A percentile compares a stretch with the other conserved stretches of the same genome.
These are phyloP conservation scores for Ascochyta lentis DNA, from an alignment of 2,329 filamentous ascomycete species.

Conservation along the genomic window DNA sequence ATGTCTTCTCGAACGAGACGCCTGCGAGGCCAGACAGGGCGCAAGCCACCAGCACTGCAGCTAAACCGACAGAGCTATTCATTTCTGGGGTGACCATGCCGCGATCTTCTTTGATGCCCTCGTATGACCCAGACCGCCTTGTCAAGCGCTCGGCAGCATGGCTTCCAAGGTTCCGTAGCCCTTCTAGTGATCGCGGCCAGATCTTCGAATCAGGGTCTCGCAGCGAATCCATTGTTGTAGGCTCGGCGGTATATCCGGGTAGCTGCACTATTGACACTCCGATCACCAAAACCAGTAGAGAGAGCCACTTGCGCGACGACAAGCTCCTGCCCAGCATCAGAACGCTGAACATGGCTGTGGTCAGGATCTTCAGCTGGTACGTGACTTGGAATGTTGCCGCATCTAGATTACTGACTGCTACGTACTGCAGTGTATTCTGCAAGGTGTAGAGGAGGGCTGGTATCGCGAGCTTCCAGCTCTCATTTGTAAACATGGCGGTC, in stretches of 20 bases:
- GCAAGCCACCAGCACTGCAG: slow-evolving; percentile 79
- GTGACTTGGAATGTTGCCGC: slow-evolving; percentile 92
- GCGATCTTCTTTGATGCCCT: slow-evolving; percentile 77
- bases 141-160: slow-evolving; percentile 58
- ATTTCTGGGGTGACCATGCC: slow-evolving; percentile 63
- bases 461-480: slow-evolving; percentile 93
- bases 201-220: slow-evolving; percentile 52
- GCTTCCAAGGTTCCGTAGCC: slow-evolving; percentile 71
- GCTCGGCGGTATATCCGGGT: slow-evolving; percentile 65
- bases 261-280: slow-evolving; percentile 88
- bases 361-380: slow-evolving; percentile 93
- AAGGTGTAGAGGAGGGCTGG: slow-evolving; percentile 88
- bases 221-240: slow-evolving; percentile 62
- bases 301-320: slow-evolving; percentile 76
- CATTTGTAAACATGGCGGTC: slow-evolving; percentile 81
- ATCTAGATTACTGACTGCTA: slow-evolving; percentile 88
- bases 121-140: slow-evolving; percentile 80
- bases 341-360: slow-evolving; percentile 86
- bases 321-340: slow-evolving; percentile 75
- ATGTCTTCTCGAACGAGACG: slow-evolving; percentile 87
- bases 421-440: slow-evolving; percentile 92
- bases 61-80: slow-evolving; percentile 80
- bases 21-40: slow-evolving; percentile 83
- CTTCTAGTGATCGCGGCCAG: slow-evolving; percentile 80
- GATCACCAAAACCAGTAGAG: slow-evolving; percentile 77